Conservation (phyloP, 768 basidiomycete genomes). For the Phanerochaete carnosa region DNA sequence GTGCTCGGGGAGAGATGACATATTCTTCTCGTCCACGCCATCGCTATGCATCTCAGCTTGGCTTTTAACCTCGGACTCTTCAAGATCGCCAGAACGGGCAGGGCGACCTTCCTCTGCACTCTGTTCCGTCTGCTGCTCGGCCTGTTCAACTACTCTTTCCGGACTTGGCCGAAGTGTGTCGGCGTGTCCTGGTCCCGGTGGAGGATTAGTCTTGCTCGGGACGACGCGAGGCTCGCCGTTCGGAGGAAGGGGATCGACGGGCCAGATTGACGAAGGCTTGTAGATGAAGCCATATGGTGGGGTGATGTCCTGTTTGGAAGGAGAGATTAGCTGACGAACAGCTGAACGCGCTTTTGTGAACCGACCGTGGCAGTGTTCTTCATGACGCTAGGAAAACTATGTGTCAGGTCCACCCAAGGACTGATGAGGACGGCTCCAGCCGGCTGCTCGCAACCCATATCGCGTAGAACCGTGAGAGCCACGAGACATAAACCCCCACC, state of each 20-base stretch:
- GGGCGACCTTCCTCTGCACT: slow-evolving; percentile 16
- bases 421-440: slow-evolving; percentile 77
- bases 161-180: slow-evolving; percentile 41
- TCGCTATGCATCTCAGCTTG: slow-evolving; percentile 7
- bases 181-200: slow-evolving; percentile 47
- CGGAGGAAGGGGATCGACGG: slow-evolving; percentile 38
- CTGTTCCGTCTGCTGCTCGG: slow-evolving; percentile 15
- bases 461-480: slow-evolving; percentile 60
- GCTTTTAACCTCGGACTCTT: slow-evolving; percentile 12
- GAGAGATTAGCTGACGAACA: background rate
- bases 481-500: slow-evolving; percentile 68
- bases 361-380: slow-evolving; percentile 59
- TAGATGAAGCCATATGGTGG: slow-evolving; percentile 59
- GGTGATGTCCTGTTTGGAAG: slow-evolving; percentile 56
- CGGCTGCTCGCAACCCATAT: slow-evolving; percentile 65
- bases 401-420: slow-evolving; percentile 85
- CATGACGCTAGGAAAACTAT: slow-evolving; percentile 77
- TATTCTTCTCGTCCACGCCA: slow-evolving; percentile 2
- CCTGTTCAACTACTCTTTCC: slow-evolving; percentile 21
- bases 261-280: slow-evolving; percentile 59
- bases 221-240: slow-evolving; percentile 30
- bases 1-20: slow-evolving; percentile 37
- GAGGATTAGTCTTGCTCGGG: slow-evolving; percentile 36
- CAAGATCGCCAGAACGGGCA: slow-evolving; percentile 16
- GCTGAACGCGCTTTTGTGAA: background rate